Evolutionary conservation across 106 monocot species (phyloP).

Genomic region (Allium cepa): DNA sequence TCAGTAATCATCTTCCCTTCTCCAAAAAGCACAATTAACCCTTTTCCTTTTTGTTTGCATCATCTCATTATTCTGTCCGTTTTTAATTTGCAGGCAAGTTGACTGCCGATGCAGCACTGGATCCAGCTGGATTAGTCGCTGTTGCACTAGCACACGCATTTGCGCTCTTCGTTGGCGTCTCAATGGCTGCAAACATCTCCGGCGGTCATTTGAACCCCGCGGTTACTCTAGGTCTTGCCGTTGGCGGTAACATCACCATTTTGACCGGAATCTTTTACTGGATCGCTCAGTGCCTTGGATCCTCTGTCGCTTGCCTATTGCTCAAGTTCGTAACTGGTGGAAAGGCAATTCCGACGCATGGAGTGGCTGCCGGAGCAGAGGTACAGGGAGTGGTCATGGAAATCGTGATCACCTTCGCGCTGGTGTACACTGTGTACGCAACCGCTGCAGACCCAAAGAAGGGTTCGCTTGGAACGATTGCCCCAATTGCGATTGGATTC

Average conservation of each 20-base stretch:
- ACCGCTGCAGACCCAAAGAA: conserved; percentile 53
- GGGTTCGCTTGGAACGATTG: conserved; percentile 64
- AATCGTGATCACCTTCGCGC: conserved; percentile 33
- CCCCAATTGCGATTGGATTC: conserved; percentile 78
- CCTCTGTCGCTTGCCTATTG: conserved; percentile 53
- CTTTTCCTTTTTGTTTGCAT: not conserved
- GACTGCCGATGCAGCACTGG: conserved; percentile 30
- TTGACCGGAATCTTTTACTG: conserved; percentile 70
- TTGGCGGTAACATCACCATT: conserved; percentile 65
- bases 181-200: conserved; percentile 65
- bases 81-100: not conserved
- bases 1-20: conserved; percentile 23
- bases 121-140: conserved; percentile 58
- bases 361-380: conserved; percentile 29
- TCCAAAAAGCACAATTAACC: too few species aligned
- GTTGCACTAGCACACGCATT: conserved; percentile 52
- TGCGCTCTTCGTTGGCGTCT: conserved; percentile 67
- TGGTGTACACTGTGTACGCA: conserved; percentile 51
- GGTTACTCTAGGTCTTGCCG: conserved; percentile 51
- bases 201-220: conserved; percentile 79
- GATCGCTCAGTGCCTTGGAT: conserved; percentile 60
- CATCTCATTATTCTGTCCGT: too few species aligned
- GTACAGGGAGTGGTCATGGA: conserved; percentile 46
- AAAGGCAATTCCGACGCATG: conserved; percentile 30
- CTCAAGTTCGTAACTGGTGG: conserved; percentile 56